Base-by-base conservation (phyloP, 768 basidiomycete genomes). In the Termitomyces sp. region DNA sequence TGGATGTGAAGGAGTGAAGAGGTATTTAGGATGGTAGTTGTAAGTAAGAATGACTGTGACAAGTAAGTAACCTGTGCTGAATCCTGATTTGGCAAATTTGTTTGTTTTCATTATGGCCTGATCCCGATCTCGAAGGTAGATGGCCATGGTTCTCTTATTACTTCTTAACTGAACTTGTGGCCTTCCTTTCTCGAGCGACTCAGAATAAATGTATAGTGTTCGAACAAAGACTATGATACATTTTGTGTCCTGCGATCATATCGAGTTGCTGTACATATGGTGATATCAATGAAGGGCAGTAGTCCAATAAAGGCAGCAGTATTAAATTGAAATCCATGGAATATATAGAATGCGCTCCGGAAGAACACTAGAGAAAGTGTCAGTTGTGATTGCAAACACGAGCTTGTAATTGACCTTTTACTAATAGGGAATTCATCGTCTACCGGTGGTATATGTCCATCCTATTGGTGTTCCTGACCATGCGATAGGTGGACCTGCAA, bases 401-500 rank as follows among this genome's bases (percentile, higher is more conserved):
- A n/a, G n/a, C n/a, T n/a, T n/a, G n/a, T n/a, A n/a, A n/a, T n/a
- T n/a, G n/a, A n/a, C n/a, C n/a, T n/a, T n/a, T n/a, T n/a, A n/a
- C n/a, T 13, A 32, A 20, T 18, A 3, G 4, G 2, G 15, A 40
- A 13, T 3, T 9, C 20, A 25, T n/a, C 5, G 23, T 49, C 23
- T 62, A 72, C 36, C 60, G 63, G 44, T 53, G 42, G 52, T 67
- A 60, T 41, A 69, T 53, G 48, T 70, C 66, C 22, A 66, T 64
- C 51, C 73, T 33, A 54, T 54, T 77, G 42, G 76, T 75, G 49
- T 76, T 71, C 46, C 72, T 70, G 36, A 88, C 78, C 57, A 89
- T 73, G 44, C 76, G 77, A 58, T 81, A 81, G 50, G 87, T 75
- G 32, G 86, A 76, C 59, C 85, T 78, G 66, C 88, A 90, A 63